phyloP scores from a whole-genome alignment of 345 rosid species.

The Dimocarpus longan region DNA sequence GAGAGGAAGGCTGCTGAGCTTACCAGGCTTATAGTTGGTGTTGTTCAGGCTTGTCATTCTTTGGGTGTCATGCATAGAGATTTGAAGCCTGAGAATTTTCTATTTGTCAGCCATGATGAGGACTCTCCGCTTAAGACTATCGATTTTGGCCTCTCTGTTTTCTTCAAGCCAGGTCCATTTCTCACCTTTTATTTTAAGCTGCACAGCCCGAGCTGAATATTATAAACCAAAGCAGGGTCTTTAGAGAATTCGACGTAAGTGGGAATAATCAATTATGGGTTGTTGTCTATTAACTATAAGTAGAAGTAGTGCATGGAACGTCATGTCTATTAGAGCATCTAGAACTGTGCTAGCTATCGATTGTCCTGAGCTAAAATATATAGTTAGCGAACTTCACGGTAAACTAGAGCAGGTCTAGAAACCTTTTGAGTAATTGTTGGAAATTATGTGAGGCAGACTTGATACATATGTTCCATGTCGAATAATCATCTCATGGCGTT shows the following conservation, averaged over 20 bases:
- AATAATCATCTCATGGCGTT: background rate
- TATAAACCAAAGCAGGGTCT: background rate
- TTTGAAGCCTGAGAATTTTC: conserved; percentile 97
- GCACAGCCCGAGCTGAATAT: background rate
- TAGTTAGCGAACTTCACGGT: background rate
- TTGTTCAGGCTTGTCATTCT: conserved; percentile 92
- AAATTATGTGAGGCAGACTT: background rate
- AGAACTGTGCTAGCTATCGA: too few relatives aligned
- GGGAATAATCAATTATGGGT: background rate
- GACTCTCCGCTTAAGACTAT: conserved; percentile 79
- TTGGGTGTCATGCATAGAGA: conserved; percentile 97
- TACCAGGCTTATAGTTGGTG: conserved; percentile 75
- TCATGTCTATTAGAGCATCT: background rate
- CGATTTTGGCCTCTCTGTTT: conserved; percentile 92
- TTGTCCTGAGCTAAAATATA: too few relatives aligned
- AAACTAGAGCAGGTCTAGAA: too few relatives aligned
- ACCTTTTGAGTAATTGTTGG: too few relatives aligned
- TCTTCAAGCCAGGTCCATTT: conserved; percentile 81
- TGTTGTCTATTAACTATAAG: background rate
- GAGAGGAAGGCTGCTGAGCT: conserved; percentile 90
- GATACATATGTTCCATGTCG: background rate
- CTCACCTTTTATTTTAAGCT: background rate
- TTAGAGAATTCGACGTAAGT: background rate
- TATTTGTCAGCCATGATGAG: conserved; percentile 68
- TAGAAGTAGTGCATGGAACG: background rate